These are phyloP conservation scores for Coemansia sp. DNA, from an alignment of 192 early-diverging fungal genomes.

Conservation along the genomic window DNA sequence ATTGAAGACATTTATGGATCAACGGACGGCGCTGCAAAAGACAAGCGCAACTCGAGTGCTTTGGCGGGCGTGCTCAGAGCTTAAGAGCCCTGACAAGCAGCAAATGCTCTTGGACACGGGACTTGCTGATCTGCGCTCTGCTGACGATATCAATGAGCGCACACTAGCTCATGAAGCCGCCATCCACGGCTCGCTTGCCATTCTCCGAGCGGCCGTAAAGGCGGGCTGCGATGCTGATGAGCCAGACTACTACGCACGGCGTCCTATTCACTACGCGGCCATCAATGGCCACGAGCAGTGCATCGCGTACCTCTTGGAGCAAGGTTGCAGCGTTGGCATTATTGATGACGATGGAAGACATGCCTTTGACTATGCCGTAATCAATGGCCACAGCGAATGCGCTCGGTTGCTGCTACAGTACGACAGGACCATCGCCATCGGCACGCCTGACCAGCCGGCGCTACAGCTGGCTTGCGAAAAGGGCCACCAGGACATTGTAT, in stretches of 20 bases:
- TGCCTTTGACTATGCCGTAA: slow-evolving; percentile 86
- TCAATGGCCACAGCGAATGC: slow-evolving; percentile 77
- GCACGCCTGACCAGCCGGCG: slow-evolving; percentile 60
- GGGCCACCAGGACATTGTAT: slow-evolving; percentile 86
- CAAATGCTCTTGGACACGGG: slow-evolving; percentile 66
- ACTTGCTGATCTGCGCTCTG: slow-evolving; percentile 75
- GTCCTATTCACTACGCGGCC: slow-evolving; percentile 90
- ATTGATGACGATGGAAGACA: slow-evolving; percentile 90
- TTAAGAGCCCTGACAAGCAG: slow-evolving; percentile 39
- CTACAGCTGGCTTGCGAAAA: slow-evolving; percentile 91
- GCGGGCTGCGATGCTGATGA: slow-evolving; percentile 51
- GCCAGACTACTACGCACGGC: slow-evolving; percentile 89
- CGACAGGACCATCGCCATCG: slow-evolving; percentile 61
- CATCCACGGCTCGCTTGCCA: slow-evolving; percentile 73
- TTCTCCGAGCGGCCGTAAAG: slow-evolving; percentile 63
- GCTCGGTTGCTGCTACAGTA: slow-evolving; percentile 74
- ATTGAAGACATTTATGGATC: slow-evolving; percentile 17
- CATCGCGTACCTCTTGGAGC: slow-evolving; percentile 61
- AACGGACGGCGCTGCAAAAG: slow-evolving; percentile 45
- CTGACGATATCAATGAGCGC: slow-evolving; percentile 93
- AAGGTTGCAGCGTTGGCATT: slow-evolving; percentile 57
- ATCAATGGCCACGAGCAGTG: slow-evolving; percentile 85
- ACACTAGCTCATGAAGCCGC: slow-evolving; percentile 90
- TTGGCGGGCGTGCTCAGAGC: slow-evolving; percentile 53
- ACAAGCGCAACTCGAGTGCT: slow-evolving; percentile 47